phyloP scores from a whole-genome alignment of 1,139 yeast genomes.

The Yamadazyma songkhlaensis region DNA sequence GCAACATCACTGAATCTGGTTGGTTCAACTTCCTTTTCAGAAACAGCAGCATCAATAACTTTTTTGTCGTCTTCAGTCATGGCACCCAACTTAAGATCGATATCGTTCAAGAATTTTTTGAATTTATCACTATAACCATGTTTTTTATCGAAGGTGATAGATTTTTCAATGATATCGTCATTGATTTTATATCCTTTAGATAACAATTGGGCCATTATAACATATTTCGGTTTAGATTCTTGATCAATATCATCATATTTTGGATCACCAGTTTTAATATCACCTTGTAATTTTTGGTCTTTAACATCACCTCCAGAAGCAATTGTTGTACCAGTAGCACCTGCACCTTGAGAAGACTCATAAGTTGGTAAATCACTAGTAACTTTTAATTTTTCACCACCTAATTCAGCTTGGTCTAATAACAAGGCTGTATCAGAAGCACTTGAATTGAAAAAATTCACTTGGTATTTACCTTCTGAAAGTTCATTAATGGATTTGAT shows the following conservation, averaged over 20 bases:
- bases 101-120: slow-evolving; percentile 48
- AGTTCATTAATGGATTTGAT: slow-evolving; percentile 42
- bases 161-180: slow-evolving; percentile 59
- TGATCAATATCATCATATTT: slow-evolving; percentile 57
- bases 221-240: slow-evolving; percentile 75
- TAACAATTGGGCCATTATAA: slow-evolving; percentile 73
- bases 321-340: slow-evolving; percentile 15
- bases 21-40: slow-evolving; percentile 23
- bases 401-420: slow-evolving; percentile 72
- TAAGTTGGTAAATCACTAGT: slow-evolving; percentile 9
- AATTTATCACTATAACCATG: slow-evolving; percentile 61
- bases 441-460: slow-evolving; percentile 54
- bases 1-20: slow-evolving; percentile 6
- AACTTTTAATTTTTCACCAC: slow-evolving; percentile 53
- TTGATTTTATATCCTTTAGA: slow-evolving; percentile 69
- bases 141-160: slow-evolving; percentile 60
- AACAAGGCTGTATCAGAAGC: slow-evolving; percentile 76
- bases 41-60: slow-evolving; percentile 13
- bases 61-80: slow-evolving; percentile 1
- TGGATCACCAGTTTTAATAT: slow-evolving; percentile 27
- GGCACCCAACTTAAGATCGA: slow-evolving; percentile 50
- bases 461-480: slow-evolving; percentile 33
- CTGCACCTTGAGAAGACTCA: slow-evolving; percentile 3
- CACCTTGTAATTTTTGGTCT: background rate
- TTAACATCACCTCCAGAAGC: slow-evolving; percentile 10